phyloP scores from a whole-genome alignment of 2,329 filamentous ascomycete species.

The Penicillium hordei region DNA sequence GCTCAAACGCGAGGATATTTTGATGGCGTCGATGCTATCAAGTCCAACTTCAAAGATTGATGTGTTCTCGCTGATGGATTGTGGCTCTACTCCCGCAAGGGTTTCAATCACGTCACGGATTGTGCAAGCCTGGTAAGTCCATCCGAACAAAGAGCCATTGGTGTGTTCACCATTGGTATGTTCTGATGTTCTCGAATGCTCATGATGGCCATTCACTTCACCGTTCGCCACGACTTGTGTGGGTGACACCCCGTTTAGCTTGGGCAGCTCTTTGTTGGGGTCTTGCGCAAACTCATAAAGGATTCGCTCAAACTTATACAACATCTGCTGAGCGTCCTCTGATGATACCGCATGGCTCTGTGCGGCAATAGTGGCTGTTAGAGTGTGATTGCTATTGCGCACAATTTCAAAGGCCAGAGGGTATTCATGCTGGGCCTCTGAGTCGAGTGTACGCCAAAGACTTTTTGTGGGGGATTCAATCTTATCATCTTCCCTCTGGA shows the following conservation, averaged over 20 bases:
- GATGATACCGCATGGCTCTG: slow-evolving; percentile 48
- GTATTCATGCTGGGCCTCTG: slow-evolving; percentile 61
- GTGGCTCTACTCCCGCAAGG: slow-evolving; percentile 56
- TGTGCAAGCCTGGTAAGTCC: slow-evolving; percentile 54
- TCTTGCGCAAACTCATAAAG: slow-evolving; percentile 40
- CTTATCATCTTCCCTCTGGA: slow-evolving; percentile 57
- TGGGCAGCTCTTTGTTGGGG: slow-evolving; percentile 23
- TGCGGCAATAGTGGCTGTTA: slow-evolving; percentile 62
- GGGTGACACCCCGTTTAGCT: slow-evolving; percentile 12
- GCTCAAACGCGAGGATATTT: slow-evolving; percentile 71
- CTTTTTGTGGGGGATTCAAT: slow-evolving; percentile 25
- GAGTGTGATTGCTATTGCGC: slow-evolving; percentile 47
- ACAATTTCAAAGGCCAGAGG: slow-evolving; percentile 75
- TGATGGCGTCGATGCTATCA: slow-evolving; percentile 91
- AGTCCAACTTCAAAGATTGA: slow-evolving; percentile 80
- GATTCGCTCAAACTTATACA: slow-evolving; percentile 45
- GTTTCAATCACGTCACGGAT: slow-evolving; percentile 64
- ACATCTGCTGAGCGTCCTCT: slow-evolving; percentile 38
- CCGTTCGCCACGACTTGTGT: slow-evolving; percentile 2
- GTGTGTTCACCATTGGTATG: neutral
- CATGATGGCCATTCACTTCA: neutral
- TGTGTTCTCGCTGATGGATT: slow-evolving; percentile 56
- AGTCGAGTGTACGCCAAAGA: slow-evolving; percentile 58
- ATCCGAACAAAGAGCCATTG: slow-evolving; percentile 49
- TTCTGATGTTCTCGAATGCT: neutral